Percentiles rank a stretch among this genome's conserved stretches.
These are phyloP conservation scores for Candida suzukii DNA, from an alignment of 805 yeast species.

Conservation along the genomic window DNA sequence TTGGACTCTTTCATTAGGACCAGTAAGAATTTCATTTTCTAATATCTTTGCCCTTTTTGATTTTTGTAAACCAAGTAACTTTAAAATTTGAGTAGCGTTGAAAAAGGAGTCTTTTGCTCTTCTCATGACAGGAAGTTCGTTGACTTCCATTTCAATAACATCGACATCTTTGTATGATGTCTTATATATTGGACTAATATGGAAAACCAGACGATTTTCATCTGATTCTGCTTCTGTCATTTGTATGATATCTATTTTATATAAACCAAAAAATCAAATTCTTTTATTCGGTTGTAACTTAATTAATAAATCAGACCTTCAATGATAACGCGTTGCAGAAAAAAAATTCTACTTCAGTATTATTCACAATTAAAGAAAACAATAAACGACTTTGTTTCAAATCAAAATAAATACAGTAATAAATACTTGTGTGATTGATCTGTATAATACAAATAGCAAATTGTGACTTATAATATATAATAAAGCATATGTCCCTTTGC, in stretches of 20 bases:
- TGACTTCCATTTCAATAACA: slow-evolving; percentile 52
- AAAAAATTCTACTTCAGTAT: no score
- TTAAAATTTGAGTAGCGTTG: slow-evolving; percentile 67
- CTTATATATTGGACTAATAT: slow-evolving; percentile 34
- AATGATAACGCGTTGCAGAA: no score
- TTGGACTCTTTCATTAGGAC: slow-evolving; percentile 64
- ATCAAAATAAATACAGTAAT: no score
- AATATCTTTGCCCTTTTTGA: slow-evolving; percentile 56
- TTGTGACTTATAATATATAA: no score
- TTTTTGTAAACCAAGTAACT: slow-evolving; percentile 61
- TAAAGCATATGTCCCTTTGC: no score
- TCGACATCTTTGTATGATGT: slow-evolving; percentile 61
- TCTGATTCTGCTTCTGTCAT: neutral
- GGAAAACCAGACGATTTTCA: slow-evolving; percentile 2
- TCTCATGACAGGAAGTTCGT: slow-evolving; percentile 61
- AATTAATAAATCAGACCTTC: no score
- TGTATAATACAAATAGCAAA: no score
- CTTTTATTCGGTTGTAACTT: no score
- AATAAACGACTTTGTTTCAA: no score
- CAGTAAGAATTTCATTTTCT: slow-evolving; percentile 56
- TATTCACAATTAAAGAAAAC: no score
- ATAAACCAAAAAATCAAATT: no score
- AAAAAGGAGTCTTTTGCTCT: slow-evolving; percentile 56
- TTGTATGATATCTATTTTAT: neutral
- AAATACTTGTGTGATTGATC: no score